Evolutionary conservation across 2,329 filamentous ascomycete species (phyloP).

Genomic region (Penicillium sp.): DNA sequence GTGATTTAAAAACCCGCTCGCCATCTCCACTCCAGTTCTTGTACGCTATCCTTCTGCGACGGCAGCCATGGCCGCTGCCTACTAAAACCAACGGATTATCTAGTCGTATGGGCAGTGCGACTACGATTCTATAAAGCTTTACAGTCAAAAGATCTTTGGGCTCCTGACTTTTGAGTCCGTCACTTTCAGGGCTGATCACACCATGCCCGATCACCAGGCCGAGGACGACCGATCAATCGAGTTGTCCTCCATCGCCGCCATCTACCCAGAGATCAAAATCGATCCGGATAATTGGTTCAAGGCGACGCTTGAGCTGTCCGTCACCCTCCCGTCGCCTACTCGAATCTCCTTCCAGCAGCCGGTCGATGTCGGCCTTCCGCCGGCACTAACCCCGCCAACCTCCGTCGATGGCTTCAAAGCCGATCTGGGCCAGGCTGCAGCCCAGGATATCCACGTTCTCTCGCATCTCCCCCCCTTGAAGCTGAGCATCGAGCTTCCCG

Average conservation of each 20-base stretch:
- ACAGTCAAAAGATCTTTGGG: not conserved
- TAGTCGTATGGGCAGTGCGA: not conserved
- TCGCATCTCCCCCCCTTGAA: constrained; percentile 59
- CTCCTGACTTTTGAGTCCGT: not conserved
- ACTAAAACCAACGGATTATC: not conserved
- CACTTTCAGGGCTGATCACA: constrained; percentile 6
- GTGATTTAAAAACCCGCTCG: not conserved
- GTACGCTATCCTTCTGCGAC: constrained; percentile 8
- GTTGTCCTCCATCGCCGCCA: constrained; percentile 60
- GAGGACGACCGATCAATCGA: constrained; percentile 63
- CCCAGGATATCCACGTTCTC: constrained; percentile 48
- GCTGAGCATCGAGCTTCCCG: constrained; percentile 55
- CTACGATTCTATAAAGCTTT: not conserved
- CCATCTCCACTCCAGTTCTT: not conserved
- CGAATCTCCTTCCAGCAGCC: constrained; percentile 45
- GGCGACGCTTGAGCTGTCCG: constrained; percentile 57
- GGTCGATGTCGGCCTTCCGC: constrained; percentile 35
- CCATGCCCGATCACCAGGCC: constrained; percentile 40
- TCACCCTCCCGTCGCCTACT: constrained; percentile 57
- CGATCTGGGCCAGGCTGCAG: constrained; percentile 20
- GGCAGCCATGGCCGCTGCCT: constrained; percentile 11
- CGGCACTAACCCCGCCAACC: constrained; percentile 44
- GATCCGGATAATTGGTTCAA: constrained; percentile 49
- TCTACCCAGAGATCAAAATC: constrained; percentile 61
- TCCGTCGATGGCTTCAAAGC: constrained; percentile 39